Base-by-base conservation (phyloP, 495 filamentous ascomycete genomes). In the Trypethelium eluteriae region DNA sequence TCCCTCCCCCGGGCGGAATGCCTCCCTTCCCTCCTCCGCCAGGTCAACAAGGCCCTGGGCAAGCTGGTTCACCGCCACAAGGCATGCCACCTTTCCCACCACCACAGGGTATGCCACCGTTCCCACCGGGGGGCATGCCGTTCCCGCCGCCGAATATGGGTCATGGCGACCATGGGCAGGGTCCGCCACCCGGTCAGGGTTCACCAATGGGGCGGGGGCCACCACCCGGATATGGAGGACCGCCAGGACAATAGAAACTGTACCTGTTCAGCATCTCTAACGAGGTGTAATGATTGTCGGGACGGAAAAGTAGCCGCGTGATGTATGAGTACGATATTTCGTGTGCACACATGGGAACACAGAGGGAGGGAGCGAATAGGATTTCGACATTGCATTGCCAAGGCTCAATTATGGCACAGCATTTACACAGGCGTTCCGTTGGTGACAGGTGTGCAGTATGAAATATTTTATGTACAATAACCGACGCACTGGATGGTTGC, bases 1-100 rank as follows among this genome's bases (percentile, higher is more conserved):
- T 93, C 74, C 85, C 85, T 12, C 83, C 84, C 9, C 82, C 76
- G 7, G 73, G 74, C 0, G 76, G 77, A 18, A 75, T 81, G 65
- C 81, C 81, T 39, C 78, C 79, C 14, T 67, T 68, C 2, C 67
- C 70, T 1, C 66, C 64, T 5, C 77, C 76, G 16, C 75, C 74
- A 11, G 70, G 69, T 10, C 38, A 44, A n/a, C 57, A 5, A 39
- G 38, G 66, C 25, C 67, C 63, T 18, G 65, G 65, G 34, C 65
- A 65, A 47, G 61, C 38, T 0, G 44, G 36, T 32, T 44, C 39
- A 10, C 64, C 62, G 69, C 68, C 76, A 73, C 46, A 39, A 10
- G 47, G 49, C 5, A 65, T 56, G 66, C 66, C 66, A 11, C 47
- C 64, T 16, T 64, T 69, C 50, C 69, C 69, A 2, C 67, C 67